phyloP scores from a whole-genome alignment of 2,329 filamentous ascomycete genomes.

The Ambrosiella beaveri region DNA sequence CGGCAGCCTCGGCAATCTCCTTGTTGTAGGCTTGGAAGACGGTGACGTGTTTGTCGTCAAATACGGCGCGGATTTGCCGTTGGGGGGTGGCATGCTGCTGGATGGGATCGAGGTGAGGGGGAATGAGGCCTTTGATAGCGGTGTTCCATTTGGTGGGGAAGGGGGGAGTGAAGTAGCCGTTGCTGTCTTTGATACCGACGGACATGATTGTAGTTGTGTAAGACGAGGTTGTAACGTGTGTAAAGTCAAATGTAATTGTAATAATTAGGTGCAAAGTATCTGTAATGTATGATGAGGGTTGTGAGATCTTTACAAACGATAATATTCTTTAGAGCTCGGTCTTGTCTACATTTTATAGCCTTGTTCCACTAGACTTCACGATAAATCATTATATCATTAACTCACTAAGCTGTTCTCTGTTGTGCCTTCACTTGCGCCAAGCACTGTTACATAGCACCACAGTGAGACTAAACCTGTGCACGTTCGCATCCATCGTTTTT shows the following conservation, averaged over 20 bases:
- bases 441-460: no score
- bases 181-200: background rate
- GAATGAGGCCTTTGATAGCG: background rate
- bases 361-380: no score
- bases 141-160: background rate
- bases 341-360: no score
- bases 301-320: no score
- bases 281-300: no score
- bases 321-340: no score
- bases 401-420: no score
- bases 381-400: no score
- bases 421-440: no score
- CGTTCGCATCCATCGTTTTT: no score
- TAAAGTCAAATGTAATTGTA: background rate
- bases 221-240: background rate
- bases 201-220: background rate
- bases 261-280: background rate
- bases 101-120: background rate
- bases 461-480: no score
- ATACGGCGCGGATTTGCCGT: conserved; percentile 35
- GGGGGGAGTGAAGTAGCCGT: background rate
- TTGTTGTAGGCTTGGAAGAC: conserved; percentile 44
- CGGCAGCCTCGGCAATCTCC: conserved; percentile 34
- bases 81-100: conserved; percentile 17
- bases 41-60: conserved; percentile 34